phyloP scores from a whole-genome alignment of 2,329 filamentous ascomycete genomes.

The Aspergillus sp. region DNA sequence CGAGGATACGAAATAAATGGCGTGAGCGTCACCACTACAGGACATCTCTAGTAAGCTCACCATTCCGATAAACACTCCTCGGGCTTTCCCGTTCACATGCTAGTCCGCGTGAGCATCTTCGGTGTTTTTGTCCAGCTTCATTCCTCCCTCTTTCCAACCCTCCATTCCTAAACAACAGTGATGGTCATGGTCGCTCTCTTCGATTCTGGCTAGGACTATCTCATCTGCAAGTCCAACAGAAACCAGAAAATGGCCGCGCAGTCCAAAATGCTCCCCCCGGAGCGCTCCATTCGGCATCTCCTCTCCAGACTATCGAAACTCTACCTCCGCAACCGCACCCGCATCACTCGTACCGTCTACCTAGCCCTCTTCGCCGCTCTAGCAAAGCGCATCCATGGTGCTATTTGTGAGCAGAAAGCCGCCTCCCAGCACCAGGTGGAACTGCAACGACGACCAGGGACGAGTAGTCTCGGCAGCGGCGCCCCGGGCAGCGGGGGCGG shows the following conservation, averaged over 20 bases:
- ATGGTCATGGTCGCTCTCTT: neutral
- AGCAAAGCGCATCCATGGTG: constrained; percentile 80
- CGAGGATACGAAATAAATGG: too few relatives aligned
- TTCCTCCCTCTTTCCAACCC: neutral
- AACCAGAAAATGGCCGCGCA: constrained; percentile 59
- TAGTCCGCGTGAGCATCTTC: neutral
- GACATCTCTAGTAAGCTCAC: too few relatives aligned
- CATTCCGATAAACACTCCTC: too few relatives aligned
- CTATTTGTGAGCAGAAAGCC: constrained; percentile 87
- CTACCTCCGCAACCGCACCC: constrained; percentile 72
- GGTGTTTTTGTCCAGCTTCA: neutral
- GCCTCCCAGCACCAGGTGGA: constrained; percentile 64
- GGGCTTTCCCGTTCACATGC: too few relatives aligned
- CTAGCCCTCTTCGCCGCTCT: constrained; percentile 73
- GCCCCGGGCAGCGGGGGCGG: constrained; percentile 24
- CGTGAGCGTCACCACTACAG: too few relatives aligned
- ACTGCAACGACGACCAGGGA: constrained; percentile 48
- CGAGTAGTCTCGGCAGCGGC: constrained; percentile 29
- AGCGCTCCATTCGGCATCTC: constrained; percentile 59
- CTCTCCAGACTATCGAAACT: constrained; percentile 61
- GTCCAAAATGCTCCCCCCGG: constrained; percentile 62
- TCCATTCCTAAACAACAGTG: neutral
- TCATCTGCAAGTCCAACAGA: neutral
- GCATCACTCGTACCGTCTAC: constrained; percentile 77
- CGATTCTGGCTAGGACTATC: neutral